Evolutionary conservation across 108 stramenopile genomes (phyloP).

Genomic region (Fistulifera solaris): DNA sequence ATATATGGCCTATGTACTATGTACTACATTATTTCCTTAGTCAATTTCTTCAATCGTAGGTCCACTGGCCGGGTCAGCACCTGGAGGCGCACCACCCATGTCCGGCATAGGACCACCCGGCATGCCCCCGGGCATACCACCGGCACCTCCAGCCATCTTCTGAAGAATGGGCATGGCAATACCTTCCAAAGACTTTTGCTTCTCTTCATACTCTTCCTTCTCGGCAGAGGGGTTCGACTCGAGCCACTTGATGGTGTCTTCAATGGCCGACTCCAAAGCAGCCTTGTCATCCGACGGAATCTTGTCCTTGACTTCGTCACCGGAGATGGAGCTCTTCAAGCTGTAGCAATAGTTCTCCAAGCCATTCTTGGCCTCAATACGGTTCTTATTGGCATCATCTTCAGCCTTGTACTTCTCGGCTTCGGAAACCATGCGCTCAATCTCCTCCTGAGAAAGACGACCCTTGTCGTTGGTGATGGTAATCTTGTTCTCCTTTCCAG

Average conservation of each 20-base stretch:
- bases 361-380: conserved; percentile 94
- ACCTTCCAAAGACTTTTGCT: conserved; percentile 93
- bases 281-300: conserved; percentile 77
- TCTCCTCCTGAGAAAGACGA: conserved; percentile 95
- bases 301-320: conserved; percentile 82
- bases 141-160: conserved; percentile 68
- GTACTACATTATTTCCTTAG: conserved; percentile 12
- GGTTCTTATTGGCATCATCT: conserved; percentile 92
- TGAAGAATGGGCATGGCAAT: conserved; percentile 91
- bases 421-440: conserved; percentile 98
- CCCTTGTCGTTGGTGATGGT: conserved; percentile 99
- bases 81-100: conserved; percentile 53
- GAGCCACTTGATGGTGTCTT: conserved; percentile 90
- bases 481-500: conserved; percentile 99
- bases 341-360: conserved; percentile 97
- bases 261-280: conserved; percentile 70
- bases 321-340: conserved; percentile 83
- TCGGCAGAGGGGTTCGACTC: conserved; percentile 90
- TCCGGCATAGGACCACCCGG: conserved; percentile 38
- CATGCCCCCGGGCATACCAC: conserved; percentile 36
- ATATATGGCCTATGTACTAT: too few relatives aligned
- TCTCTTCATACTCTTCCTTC: conserved; percentile 97
- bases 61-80: conserved; percentile 71
- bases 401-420: conserved; percentile 98
- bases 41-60: conserved; percentile 89